Percentiles rank a stretch among this genome's conserved stretches.
These are phyloP conservation scores for Phytopythium aichiense DNA, from an alignment of 352 stramenopile species.

Conservation along the genomic window DNA sequence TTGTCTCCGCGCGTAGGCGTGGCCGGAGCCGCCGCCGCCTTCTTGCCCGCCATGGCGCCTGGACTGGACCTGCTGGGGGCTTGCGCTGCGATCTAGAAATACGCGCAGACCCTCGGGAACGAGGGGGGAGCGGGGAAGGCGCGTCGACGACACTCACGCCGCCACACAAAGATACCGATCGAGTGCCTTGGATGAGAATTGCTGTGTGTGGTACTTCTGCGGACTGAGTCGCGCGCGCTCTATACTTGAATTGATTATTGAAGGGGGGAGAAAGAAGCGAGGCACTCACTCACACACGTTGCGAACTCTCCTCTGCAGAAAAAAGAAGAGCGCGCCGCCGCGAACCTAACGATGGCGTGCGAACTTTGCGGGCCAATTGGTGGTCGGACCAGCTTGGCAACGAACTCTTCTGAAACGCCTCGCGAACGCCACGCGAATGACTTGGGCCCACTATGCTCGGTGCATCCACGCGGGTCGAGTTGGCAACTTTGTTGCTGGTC, in stretches of 20 bases:
- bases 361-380: neutral
- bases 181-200: neutral
- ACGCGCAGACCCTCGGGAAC: neutral
- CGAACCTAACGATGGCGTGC: neutral
- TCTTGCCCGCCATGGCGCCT: slow-evolving; percentile 6
- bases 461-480: neutral
- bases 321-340: slow-evolving; percentile 6
- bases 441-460: neutral
- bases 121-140: neutral
- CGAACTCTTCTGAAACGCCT: slow-evolving; percentile 3
- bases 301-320: neutral
- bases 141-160: slow-evolving; percentile 1
- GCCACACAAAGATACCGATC: slow-evolving; percentile 1
- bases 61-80: neutral
- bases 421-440: neutral
- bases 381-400: slow-evolving; percentile 5
- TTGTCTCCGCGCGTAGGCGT: slow-evolving; percentile 1
- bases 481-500: neutral
- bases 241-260: slow-evolving; percentile 1
- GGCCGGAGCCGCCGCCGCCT: slow-evolving; percentile 1
- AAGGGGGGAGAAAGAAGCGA: neutral
- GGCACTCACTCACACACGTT: neutral
- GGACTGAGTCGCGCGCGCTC: neutral
- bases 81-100: neutral
- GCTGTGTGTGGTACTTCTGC: neutral